Conservation (phyloP, 257 asterid species). For the Avicennia marina region DNA sequence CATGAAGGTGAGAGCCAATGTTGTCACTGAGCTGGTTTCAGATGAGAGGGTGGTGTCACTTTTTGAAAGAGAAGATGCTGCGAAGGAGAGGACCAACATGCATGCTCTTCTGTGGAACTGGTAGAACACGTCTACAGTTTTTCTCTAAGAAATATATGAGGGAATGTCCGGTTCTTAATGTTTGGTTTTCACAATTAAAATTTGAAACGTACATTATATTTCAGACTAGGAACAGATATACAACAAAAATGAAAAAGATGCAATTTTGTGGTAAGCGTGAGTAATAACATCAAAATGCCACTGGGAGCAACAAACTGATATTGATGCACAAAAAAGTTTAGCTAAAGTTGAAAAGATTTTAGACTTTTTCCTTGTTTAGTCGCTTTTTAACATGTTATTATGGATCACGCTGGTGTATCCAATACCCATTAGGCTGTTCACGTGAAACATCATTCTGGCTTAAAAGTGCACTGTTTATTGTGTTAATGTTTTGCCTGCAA, state of each 20-base stretch:
- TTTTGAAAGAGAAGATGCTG: slow-evolving; percentile 62
- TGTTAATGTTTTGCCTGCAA: slow-evolving; percentile 4
- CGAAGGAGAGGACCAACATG: slow-evolving; percentile 84
- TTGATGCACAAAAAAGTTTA: too few species aligned
- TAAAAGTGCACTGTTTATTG: neutral
- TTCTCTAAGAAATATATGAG: slow-evolving; percentile 8
- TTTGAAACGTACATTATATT: neutral
- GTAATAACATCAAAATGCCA: too few species aligned
- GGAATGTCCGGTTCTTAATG: neutral
- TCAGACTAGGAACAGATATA: too few species aligned
- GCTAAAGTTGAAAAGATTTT: too few species aligned
- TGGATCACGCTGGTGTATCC: slow-evolving; percentile 9
- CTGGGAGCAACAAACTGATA: too few species aligned
- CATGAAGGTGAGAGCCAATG: slow-evolving; percentile 59
- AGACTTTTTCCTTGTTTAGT: too few species aligned
- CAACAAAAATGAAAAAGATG: too few species aligned
- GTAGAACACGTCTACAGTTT: slow-evolving; percentile 40
- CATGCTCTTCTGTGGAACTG: slow-evolving; percentile 99
- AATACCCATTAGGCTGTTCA: slow-evolving; percentile 2
- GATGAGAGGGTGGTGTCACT: slow-evolving; percentile 87
- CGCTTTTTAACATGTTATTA: too few species aligned
- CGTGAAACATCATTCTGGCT: neutral
- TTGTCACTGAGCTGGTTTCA: slow-evolving; percentile 74
- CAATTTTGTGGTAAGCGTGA: too few species aligned
- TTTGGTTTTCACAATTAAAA: neutral